These are phyloP conservation scores for Scytalidium sp. DNA, from an alignment of 2,329 filamentous ascomycete genomes.

Conservation along the genomic window DNA sequence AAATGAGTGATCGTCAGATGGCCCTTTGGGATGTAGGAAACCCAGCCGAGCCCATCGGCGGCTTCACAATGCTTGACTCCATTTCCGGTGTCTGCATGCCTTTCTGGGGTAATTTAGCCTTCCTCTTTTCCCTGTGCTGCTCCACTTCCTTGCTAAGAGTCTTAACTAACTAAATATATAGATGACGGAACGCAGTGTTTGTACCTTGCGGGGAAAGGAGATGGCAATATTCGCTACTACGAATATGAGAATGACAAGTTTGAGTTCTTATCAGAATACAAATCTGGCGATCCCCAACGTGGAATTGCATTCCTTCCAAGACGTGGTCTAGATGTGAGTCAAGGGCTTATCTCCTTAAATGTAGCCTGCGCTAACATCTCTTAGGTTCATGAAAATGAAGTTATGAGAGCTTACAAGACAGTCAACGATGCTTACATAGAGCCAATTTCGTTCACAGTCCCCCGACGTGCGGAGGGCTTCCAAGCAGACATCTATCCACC, in stretches of 20 bases:
- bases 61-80: slow-evolving; percentile 86
- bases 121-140: too few relatives aligned
- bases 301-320: slow-evolving; percentile 93
- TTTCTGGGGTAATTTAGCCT: slow-evolving; percentile 72
- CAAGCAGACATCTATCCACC: slow-evolving; percentile 97
- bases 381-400: slow-evolving; percentile 89
- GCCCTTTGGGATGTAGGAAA: slow-evolving; percentile 92
- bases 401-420: slow-evolving; percentile 95
- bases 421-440: slow-evolving; percentile 94
- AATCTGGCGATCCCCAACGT: slow-evolving; percentile 91
- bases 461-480: slow-evolving; percentile 88
- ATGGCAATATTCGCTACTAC: slow-evolving; percentile 98
- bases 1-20: slow-evolving; percentile 96
- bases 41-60: slow-evolving; percentile 76
- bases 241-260: slow-evolving; percentile 99
- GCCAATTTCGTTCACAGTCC: slow-evolving; percentile 96
- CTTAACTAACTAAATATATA: slow-evolving; percentile 22
- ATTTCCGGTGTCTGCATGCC: slow-evolving; percentile 99
- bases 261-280: slow-evolving; percentile 94
- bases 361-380: slow-evolving; percentile 15
- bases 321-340: slow-evolving; percentile 80
- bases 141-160: too few relatives aligned
- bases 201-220: slow-evolving; percentile 96
- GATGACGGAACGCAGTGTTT: slow-evolving; percentile 92
- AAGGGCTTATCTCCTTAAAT: background rate